Percentiles rank a stretch among this genome's conserved stretches.
phyloP scores from a whole-genome alignment of 306 rosid species.

The Pachyrhizus erosus region DNA sequence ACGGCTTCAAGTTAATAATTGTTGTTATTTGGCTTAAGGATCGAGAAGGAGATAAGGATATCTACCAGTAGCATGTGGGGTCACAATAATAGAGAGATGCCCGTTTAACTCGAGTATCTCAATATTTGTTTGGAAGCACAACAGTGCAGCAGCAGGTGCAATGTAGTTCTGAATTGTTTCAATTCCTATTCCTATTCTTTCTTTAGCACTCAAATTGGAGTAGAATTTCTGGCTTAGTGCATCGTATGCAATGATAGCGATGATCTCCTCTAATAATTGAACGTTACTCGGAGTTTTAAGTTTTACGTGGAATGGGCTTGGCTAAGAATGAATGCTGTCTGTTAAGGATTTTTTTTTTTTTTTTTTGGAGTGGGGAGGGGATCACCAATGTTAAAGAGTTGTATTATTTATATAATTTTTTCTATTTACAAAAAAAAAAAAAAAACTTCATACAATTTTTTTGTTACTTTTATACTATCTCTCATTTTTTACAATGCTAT shows the following conservation, averaged over 20 bases:
- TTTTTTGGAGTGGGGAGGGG: too few species aligned
- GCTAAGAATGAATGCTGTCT: too few species aligned
- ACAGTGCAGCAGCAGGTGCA: background rate
- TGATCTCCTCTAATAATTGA: background rate
- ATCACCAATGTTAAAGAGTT: too few species aligned
- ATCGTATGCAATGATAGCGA: background rate
- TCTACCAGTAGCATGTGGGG: background rate
- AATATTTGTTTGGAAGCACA: slow-evolving; percentile 1
- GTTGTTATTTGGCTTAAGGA: background rate
- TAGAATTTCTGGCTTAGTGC: background rate
- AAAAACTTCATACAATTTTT: too few species aligned
- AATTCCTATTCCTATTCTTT: background rate
- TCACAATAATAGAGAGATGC: background rate
- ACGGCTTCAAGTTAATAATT: background rate
- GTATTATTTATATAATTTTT: too few species aligned
- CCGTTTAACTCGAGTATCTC: background rate
- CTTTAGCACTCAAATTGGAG: background rate
- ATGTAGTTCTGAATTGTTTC: background rate
- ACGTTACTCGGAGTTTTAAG: background rate
- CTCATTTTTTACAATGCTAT: too few species aligned
- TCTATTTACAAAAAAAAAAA: too few species aligned
- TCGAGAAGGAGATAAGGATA: background rate
- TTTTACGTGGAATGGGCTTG: background rate
- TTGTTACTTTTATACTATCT: too few species aligned
- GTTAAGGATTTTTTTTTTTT: too few species aligned